Evolutionary conservation across 116 monocot species (phyloP).

Genomic region (Iris pallida): DNA sequence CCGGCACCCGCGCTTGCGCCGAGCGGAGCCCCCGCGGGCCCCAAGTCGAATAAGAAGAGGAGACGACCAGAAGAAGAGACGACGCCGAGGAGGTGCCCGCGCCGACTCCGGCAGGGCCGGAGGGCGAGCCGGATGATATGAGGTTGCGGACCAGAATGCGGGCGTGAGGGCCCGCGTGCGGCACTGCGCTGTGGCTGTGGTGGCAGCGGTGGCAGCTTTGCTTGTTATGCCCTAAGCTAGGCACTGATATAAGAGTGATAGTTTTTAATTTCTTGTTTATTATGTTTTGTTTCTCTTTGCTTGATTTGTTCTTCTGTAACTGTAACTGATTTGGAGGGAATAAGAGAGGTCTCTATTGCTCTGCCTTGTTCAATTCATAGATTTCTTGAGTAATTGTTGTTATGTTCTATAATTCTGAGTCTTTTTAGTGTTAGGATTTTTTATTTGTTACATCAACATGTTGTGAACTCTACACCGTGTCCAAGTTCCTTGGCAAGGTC

Average conservation of each 20-base stretch:
- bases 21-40: conserved; percentile 1
- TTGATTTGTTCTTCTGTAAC: neutral
- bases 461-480: too few relatives aligned
- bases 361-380: too few relatives aligned
- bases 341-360: neutral
- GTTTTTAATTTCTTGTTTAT: neutral
- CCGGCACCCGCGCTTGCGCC: conserved; percentile 19
- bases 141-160: conserved; percentile 12
- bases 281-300: neutral
- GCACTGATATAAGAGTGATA: too few relatives aligned
- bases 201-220: neutral
- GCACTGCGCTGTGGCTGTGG: neutral
- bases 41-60: neutral
- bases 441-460: too few relatives aligned
- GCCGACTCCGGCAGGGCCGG: conserved; percentile 18
- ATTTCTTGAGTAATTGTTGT: too few relatives aligned
- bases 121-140: conserved; percentile 22
- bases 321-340: neutral
- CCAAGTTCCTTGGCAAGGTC: too few relatives aligned
- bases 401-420: too few relatives aligned
- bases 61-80: neutral
- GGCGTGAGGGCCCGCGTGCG: neutral
- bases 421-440: too few relatives aligned
- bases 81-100: neutral
- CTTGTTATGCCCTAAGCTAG: too few relatives aligned